Percentiles rank a stretch among this genome's conserved stretches.
Conservation (phyloP, 768 basidiomycete species). For the Termitomyces sp. region DNA sequence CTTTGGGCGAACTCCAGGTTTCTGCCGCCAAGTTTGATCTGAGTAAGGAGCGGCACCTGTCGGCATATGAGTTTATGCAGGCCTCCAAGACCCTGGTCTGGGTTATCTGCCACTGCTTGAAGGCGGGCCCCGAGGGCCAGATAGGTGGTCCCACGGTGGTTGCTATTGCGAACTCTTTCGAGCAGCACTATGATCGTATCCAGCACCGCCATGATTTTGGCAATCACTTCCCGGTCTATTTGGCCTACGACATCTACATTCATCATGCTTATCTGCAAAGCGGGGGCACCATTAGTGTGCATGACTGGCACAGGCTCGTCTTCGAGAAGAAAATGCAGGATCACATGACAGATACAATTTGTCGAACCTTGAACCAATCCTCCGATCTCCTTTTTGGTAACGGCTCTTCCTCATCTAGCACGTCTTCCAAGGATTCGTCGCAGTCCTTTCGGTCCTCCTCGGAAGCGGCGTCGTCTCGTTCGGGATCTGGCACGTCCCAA, state of each 20-base stretch:
- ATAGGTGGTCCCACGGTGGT: neutral
- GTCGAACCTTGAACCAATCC: fast-evolving
- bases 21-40: neutral
- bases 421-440: neutral
- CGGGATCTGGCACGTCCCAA: neutral
- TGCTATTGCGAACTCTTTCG: neutral
- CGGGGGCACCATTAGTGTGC: neutral
- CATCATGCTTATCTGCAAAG: neutral
- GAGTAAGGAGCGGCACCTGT: neutral
- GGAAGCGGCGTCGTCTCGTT: neutral
- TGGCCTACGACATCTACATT: neutral
- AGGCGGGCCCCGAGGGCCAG: neutral
- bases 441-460: neutral
- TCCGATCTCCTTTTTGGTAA: neutral
- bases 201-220: neutral
- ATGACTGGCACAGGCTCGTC: neutral
- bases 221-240: neutral
- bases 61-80: neutral
- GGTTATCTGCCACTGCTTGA: neutral
- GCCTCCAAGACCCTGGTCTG: neutral
- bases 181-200: neutral
- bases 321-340: neutral
- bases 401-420: neutral
- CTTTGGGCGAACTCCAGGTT: neutral
- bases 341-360: neutral